A percentile compares a stretch with the other conserved stretches of the same genome.
These are phyloP conservation scores for Symbiodinium natans DNA, from an alignment of 73 alveolate genomes.

Conservation along the genomic window DNA sequence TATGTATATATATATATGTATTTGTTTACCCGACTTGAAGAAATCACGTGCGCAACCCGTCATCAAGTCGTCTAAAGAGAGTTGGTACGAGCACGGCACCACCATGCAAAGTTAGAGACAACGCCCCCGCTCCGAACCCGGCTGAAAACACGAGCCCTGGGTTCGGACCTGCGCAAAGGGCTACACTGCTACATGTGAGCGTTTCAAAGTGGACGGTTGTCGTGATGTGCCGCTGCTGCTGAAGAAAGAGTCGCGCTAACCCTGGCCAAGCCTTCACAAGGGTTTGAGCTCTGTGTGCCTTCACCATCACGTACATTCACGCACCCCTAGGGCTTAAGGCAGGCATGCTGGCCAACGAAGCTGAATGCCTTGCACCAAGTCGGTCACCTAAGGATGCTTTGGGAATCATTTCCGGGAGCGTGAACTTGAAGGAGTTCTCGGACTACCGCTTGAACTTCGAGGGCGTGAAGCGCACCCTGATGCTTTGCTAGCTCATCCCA, in stretches of 20 bases:
- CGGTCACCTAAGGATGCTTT: background rate
- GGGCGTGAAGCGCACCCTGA: background rate
- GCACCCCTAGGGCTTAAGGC: too few species aligned
- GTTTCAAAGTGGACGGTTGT: background rate
- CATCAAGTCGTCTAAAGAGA: too few species aligned
- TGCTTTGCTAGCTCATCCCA: too few species aligned
- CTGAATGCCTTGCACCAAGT: too few species aligned
- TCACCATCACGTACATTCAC: too few species aligned
- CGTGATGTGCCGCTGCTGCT: background rate
- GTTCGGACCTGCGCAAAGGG: background rate
- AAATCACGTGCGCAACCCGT: too few species aligned
- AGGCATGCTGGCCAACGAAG: too few species aligned
- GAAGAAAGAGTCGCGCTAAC: background rate
- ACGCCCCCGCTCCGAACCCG: background rate
- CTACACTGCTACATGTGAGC: background rate
- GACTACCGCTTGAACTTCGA: background rate
- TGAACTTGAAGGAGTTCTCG: background rate
- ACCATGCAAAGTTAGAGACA: background rate
- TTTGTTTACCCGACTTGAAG: too few species aligned
- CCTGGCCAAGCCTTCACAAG: too few species aligned
- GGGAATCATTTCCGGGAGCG: constrained; percentile 6
- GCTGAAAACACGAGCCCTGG: background rate
- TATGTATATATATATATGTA: too few species aligned
- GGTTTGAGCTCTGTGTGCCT: too few species aligned
- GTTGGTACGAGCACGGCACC: too few species aligned